Evolutionary conservation across 495 filamentous ascomycete species (phyloP).

Genomic region (Umbilicaria muhlenbergii): DNA sequence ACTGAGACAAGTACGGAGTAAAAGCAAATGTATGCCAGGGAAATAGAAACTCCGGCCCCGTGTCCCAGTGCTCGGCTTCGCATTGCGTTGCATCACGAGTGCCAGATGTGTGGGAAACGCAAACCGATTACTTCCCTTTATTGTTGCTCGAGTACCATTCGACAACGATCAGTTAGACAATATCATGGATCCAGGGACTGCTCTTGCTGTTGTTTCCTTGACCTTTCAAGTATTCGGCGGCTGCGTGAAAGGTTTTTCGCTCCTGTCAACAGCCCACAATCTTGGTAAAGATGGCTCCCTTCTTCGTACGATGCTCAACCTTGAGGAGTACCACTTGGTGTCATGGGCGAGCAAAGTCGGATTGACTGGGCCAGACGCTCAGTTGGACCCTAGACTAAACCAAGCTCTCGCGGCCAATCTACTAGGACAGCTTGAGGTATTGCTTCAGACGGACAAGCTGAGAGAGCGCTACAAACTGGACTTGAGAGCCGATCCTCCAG

Average conservation of each 20-base stretch:
- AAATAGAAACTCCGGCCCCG: too few relatives aligned
- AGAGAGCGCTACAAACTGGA: slow-evolving; percentile 6
- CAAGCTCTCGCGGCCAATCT: not conserved
- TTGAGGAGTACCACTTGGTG: slow-evolving; percentile 7
- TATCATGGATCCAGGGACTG: slow-evolving; percentile 4
- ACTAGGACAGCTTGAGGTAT: slow-evolving; percentile 5
- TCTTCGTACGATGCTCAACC: slow-evolving; percentile 4
- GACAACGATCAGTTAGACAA: too few relatives aligned
- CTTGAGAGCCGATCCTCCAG: not conserved
- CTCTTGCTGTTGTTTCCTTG: not conserved
- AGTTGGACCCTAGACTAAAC: slow-evolving; percentile 7
- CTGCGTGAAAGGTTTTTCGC: slow-evolving; percentile 10
- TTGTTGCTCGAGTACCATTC: too few relatives aligned
- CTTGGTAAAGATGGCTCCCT: slow-evolving; percentile 10
- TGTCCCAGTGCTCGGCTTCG: too few relatives aligned
- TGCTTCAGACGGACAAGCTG: slow-evolving; percentile 6
- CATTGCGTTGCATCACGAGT: too few relatives aligned
- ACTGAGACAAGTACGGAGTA: too few relatives aligned
- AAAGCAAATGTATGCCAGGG: too few relatives aligned
- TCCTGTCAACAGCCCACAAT: slow-evolving; percentile 11
- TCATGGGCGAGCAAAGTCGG: slow-evolving; percentile 6
- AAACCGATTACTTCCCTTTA: too few relatives aligned
- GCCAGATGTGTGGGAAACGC: too few relatives aligned
- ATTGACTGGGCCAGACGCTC: not conserved
- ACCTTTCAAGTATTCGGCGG: slow-evolving; percentile 9